These are phyloP conservation scores for Paramecium caudatum DNA, from an alignment of 73 alveolate species.

Conservation along the genomic window DNA sequence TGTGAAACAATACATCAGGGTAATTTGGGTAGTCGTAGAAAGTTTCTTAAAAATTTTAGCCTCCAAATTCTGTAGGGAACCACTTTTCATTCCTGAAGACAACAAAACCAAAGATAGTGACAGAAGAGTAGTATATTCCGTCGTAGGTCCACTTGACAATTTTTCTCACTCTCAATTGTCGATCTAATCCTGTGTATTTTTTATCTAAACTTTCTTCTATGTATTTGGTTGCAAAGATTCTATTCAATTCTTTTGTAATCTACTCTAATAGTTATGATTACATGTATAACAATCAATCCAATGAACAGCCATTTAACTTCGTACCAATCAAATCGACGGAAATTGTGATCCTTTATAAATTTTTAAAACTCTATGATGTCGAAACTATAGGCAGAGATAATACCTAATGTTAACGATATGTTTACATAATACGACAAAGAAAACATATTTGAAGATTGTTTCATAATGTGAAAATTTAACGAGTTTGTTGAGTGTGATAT, in stretches of 20 bases:
- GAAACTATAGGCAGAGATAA: not conserved
- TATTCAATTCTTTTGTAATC: slow-evolving; percentile 18
- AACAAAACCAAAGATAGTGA: not conserved
- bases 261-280: not conserved
- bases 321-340: slow-evolving; percentile 1
- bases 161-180: slow-evolving; percentile 55
- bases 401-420: not conserved
- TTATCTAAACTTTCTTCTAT: slow-evolving; percentile 32
- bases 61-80: slow-evolving; percentile 61
- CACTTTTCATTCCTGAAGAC: slow-evolving; percentile 48
- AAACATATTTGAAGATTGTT: slow-evolving; percentile 10
- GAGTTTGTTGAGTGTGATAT: not conserved
- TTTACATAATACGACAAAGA: slow-evolving; percentile 52
- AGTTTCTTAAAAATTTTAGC: not conserved
- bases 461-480: slow-evolving; percentile 58
- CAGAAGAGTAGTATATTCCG: slow-evolving; percentile 68
- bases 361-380: not conserved
- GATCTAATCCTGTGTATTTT: slow-evolving; percentile 63
- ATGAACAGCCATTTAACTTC: slow-evolving; percentile 34
- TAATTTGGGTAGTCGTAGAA: slow-evolving; percentile 13
- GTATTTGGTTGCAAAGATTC: not conserved
- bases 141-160: slow-evolving; percentile 70
- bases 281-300: slow-evolving; percentile 51
- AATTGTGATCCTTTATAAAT: not conserved
- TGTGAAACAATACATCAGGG: not conserved